Evolutionary conservation across 2,329 filamentous ascomycete genomes (phyloP).

Genomic region (Fusarium xylarioides): DNA sequence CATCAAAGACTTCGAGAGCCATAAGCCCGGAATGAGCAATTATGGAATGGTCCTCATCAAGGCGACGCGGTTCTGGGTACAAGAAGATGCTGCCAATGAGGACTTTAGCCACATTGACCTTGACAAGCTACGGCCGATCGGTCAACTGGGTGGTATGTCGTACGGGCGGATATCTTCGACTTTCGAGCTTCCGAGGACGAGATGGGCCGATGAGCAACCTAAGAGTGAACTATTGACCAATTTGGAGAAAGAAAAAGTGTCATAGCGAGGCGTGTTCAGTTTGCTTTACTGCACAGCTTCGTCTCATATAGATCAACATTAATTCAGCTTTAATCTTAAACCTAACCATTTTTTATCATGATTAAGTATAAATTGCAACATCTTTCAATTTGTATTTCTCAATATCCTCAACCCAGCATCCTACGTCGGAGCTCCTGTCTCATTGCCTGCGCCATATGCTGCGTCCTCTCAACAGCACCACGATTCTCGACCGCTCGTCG

Average conservation of each 20-base stretch:
- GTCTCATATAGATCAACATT: background rate
- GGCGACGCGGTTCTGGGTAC: conserved; percentile 86
- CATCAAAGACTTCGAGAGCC: conserved; percentile 79
- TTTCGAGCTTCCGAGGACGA: conserved; percentile 68
- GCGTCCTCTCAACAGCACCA: conserved; percentile 48
- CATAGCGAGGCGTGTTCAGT: rapidly evolving
- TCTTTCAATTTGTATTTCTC: rapidly evolving
- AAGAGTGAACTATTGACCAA: background rate
- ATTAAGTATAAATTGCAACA: rapidly evolving
- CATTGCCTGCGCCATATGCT: conserved; percentile 43
- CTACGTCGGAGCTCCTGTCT: conserved; percentile 43
- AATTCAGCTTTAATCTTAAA: background rate
- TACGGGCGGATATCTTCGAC: conserved; percentile 77
- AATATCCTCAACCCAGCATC: conserved; percentile 19
- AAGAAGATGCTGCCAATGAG: conserved; percentile 86
- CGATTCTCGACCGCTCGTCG: conserved; percentile 52
- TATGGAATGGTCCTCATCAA: conserved; percentile 81
- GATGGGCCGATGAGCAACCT: background rate
- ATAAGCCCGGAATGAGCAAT: conserved; percentile 76
- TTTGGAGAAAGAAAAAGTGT: background rate
- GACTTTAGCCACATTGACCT: conserved; percentile 79
- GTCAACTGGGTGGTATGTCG: conserved; percentile 84
- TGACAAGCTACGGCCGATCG: conserved; percentile 79
- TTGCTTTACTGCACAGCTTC: background rate
- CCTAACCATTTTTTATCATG: rapidly evolving